Percentiles rank a stretch among this genome's conserved stretches.
Conservation (phyloP, 169 alveolate genomes). For the Plasmodium vinckei region DNA sequence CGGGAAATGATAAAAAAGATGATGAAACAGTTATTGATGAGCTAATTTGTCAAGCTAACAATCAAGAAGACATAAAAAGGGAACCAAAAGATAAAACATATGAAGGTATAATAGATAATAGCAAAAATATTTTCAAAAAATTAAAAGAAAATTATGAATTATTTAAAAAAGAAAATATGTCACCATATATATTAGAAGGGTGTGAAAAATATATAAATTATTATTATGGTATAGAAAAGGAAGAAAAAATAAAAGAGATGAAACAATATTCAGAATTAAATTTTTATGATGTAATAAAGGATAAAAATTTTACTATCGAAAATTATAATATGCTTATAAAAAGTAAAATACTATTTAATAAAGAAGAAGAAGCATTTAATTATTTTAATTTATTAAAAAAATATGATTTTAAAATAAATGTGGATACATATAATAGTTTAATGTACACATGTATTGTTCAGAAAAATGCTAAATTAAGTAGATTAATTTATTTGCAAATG, state of each 20-base stretch:
- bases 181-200: slow-evolving; percentile 38
- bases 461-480: slow-evolving; percentile 78
- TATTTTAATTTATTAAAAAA: slow-evolving; percentile 74
- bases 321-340: slow-evolving; percentile 63
- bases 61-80: not conserved
- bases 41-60: not conserved
- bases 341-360: slow-evolving; percentile 37
- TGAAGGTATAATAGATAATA: slow-evolving; percentile 56
- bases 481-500: slow-evolving; percentile 86
- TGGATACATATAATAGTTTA: slow-evolving; percentile 82
- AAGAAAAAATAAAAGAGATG: slow-evolving; percentile 50
- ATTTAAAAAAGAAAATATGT: slow-evolving; percentile 29
- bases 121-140: slow-evolving; percentile 49
- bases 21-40: not conserved
- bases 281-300: slow-evolving; percentile 63
- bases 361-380: slow-evolving; percentile 65
- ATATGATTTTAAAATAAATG: slow-evolving; percentile 72
- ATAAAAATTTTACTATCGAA: slow-evolving; percentile 28
- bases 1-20: not conserved
- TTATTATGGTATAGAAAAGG: slow-evolving; percentile 74
- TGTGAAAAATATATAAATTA: slow-evolving; percentile 59
- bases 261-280: slow-evolving; percentile 22
- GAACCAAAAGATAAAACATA: slow-evolving; percentile 1
- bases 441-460: slow-evolving; percentile 74
- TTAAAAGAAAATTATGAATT: slow-evolving; percentile 49